A percentile compares a stretch with the other conserved stretches of the same genome.
Conservation (phyloP, 78 protist genomes). For the Dictyostelium intermedium region DNA sequence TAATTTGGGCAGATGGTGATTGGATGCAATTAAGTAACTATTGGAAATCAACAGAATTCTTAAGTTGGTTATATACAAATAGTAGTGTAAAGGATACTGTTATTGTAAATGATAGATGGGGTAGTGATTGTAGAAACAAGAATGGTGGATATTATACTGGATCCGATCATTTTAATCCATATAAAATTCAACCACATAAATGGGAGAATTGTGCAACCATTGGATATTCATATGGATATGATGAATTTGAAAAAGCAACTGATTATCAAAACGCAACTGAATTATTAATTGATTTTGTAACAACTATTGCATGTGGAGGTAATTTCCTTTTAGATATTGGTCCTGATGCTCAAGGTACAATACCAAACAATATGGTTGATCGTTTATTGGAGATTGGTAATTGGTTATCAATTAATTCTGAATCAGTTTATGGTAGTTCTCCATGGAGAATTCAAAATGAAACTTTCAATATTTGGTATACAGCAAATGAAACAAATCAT, state of each 20-base stretch:
- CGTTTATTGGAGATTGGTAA: slow-evolving; percentile 37
- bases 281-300: not conserved
- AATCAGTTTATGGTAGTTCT: slow-evolving; percentile 19
- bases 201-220: slow-evolving; percentile 71
- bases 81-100: slow-evolving; percentile 19
- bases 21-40: not conserved
- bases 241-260: slow-evolving; percentile 1
- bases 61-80: slow-evolving; percentile 47
- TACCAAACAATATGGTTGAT: slow-evolving; percentile 3
- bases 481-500: not conserved
- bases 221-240: slow-evolving; percentile 22
- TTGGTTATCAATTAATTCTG: slow-evolving; percentile 75
- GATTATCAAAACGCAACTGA: not conserved
- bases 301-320: slow-evolving; percentile 64
- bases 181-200: slow-evolving; percentile 35
- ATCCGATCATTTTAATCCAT: slow-evolving; percentile 35
- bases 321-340: slow-evolving; percentile 63
- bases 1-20: slow-evolving; percentile 67
- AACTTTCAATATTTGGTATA: slow-evolving; percentile 29
- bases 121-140: slow-evolving; percentile 15
- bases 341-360: slow-evolving; percentile 64
- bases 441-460: slow-evolving; percentile 74
- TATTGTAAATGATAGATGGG: slow-evolving; percentile 81
- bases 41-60: slow-evolving; percentile 45
- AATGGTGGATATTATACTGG: slow-evolving; percentile 74